Percentiles rank a stretch among this genome's conserved stretches.
Evolutionary conservation across 768 basidiomycete genomes (phyloP).

Genomic region (Pleurotus ostreatus): DNA sequence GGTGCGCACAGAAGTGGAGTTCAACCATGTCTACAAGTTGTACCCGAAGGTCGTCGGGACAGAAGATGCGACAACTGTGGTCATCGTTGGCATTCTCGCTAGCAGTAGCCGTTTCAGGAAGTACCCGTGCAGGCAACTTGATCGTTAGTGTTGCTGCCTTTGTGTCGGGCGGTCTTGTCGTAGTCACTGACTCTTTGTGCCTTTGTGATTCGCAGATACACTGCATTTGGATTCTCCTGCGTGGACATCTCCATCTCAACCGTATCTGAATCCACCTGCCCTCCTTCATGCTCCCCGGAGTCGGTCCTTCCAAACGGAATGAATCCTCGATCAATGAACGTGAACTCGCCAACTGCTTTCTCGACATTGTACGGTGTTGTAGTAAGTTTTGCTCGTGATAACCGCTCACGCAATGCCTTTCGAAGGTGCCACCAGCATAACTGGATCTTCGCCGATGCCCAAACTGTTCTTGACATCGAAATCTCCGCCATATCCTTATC

Average conservation of each 20-base stretch:
- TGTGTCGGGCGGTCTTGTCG: too few species aligned
- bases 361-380: constrained; percentile 19
- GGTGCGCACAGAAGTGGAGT: constrained; percentile 17
- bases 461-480: constrained; percentile 10
- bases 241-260: not conserved
- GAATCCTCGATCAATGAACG: constrained; percentile 16
- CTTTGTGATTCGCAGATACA: not conserved
- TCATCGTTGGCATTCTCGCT: constrained; percentile 9
- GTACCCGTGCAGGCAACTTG: not conserved
- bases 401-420: constrained; percentile 13
- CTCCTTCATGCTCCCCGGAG: constrained; percentile 18
- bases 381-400: constrained; percentile 16
- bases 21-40: constrained; percentile 16
- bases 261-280: constrained; percentile 24
- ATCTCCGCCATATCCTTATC: constrained; percentile 19
- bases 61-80: constrained; percentile 15
- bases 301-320: constrained; percentile 15
- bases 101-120: not conserved
- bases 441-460: constrained; percentile 16
- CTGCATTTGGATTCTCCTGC: not conserved
- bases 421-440: constrained; percentile 21
- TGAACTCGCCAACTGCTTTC: constrained; percentile 14
- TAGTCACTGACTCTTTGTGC: too few species aligned
- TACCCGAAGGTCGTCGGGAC: constrained; percentile 12
- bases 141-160: not conserved